Evolutionary conservation across 768 basidiomycete species (phyloP).

Genomic region (Sarcodon aspratus): DNA sequence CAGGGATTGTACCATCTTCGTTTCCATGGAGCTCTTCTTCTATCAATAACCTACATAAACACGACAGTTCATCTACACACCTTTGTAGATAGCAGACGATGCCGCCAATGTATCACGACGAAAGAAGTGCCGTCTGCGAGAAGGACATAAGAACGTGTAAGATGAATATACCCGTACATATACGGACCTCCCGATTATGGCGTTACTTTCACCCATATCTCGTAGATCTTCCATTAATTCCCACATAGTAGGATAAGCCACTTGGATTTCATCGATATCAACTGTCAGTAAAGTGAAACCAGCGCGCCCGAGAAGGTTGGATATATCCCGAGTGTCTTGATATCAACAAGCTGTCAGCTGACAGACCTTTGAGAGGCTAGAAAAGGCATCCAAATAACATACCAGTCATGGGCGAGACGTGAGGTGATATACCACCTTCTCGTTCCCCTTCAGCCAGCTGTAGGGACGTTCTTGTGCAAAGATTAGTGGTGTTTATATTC

Average conservation of each 20-base stretch:
- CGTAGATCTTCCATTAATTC: constrained; percentile 89
- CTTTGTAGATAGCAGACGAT: constrained; percentile 89
- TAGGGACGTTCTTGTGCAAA: constrained; percentile 61
- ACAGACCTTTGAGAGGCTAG: too few species aligned
- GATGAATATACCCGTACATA: background rate
- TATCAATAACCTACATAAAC: background rate
- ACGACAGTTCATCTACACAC: constrained; percentile 24
- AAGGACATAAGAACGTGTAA: background rate
- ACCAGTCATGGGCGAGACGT: constrained; percentile 98
- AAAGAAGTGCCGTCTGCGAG: constrained; percentile 47
- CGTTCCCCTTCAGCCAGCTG: constrained; percentile 92
- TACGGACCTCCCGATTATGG: constrained; percentile 69
- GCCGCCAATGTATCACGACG: constrained; percentile 84
- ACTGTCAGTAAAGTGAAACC: constrained; percentile 92
- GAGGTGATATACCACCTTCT: constrained; percentile 94
- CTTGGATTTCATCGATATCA: constrained; percentile 86
- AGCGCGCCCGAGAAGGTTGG: constrained; percentile 84
- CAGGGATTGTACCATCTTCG: constrained; percentile 77
- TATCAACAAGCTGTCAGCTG: background rate
- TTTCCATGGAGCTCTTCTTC: constrained; percentile 69
- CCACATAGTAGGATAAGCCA: constrained; percentile 92
- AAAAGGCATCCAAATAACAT: constrained; percentile 7
- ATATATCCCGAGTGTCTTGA: constrained; percentile 84
- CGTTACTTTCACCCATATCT: constrained; percentile 95
- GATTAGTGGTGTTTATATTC: background rate